phyloP scores from a whole-genome alignment of 176 grass and related monocot genomes.

The Rhynchospora breviuscula region DNA sequence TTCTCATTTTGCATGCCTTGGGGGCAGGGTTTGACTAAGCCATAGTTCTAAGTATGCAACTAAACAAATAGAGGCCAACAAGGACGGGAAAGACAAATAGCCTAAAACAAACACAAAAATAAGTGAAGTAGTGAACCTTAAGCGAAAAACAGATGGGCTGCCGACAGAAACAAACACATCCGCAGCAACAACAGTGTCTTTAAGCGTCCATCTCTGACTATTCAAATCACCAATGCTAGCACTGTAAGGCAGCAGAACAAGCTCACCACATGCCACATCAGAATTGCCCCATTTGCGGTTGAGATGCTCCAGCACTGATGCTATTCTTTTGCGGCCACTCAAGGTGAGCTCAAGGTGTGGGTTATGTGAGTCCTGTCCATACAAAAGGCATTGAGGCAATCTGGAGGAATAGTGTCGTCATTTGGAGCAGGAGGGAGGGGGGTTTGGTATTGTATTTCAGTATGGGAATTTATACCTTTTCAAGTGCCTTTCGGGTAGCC shows the following conservation, averaged over 20 bases:
- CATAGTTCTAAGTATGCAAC: not conserved
- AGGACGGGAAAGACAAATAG: not conserved
- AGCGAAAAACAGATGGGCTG: slow-evolving; percentile 81
- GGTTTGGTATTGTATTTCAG: not conserved
- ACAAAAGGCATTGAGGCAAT: slow-evolving; percentile 16
- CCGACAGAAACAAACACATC: slow-evolving; percentile 75
- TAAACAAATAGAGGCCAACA: not conserved
- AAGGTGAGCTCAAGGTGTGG: slow-evolving; percentile 95
- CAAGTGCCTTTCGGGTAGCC: slow-evolving; percentile 70
- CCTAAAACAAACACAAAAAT: not conserved
- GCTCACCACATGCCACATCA: slow-evolving; percentile 65
- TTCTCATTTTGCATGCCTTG: not conserved
- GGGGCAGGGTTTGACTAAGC: not conserved
- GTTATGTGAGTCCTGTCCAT: slow-evolving; percentile 83
- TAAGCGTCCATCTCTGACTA: slow-evolving; percentile 71
- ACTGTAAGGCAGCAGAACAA: slow-evolving; percentile 78
- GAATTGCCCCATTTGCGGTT: slow-evolving; percentile 91
- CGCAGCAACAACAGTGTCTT: slow-evolving; percentile 53
- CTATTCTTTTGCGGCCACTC: slow-evolving; percentile 90
- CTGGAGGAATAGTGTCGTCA: not conserved
- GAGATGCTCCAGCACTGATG: slow-evolving; percentile 92
- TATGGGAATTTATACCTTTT: slow-evolving; percentile 56
- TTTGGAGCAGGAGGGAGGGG: not conserved
- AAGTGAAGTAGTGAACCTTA: slow-evolving; percentile 70
- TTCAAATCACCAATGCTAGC: slow-evolving; percentile 74